These are phyloP conservation scores for Irpex rosettiformis DNA, from an alignment of 1,284 basidiomycete species.

Conservation along the genomic window DNA sequence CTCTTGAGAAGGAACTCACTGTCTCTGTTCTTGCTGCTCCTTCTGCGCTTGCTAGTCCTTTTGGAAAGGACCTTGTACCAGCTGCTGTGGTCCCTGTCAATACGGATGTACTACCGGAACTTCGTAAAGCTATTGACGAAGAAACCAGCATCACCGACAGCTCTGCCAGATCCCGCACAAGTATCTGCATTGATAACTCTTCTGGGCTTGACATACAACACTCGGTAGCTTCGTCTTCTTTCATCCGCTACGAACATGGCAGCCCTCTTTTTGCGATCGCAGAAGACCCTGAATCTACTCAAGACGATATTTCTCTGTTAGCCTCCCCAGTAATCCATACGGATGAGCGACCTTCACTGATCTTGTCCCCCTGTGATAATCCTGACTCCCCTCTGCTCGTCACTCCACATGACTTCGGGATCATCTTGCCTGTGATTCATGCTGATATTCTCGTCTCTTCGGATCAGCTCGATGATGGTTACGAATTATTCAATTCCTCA, in stretches of 20 bases:
- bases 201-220: neutral
- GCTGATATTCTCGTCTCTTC: neutral
- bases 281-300: neutral
- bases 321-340: neutral
- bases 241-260: neutral
- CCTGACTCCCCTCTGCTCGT: neutral
- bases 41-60: no score
- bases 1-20: no score
- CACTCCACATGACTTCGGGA: conserved; percentile 1
- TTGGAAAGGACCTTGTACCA: no score
- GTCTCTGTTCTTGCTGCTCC: no score
- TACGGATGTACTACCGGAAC: no score
- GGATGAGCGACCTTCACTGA: neutral
- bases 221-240: neutral
- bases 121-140: no score
- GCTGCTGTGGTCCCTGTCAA: no score
- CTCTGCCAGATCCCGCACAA: no score
- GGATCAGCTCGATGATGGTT: neutral
- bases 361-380: neutral
- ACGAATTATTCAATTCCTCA: neutral
- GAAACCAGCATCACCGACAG: no score
- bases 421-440: neutral
- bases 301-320: neutral
- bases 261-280: neutral
- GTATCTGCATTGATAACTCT: neutral